Conservation (phyloP, 305 asterid species). For the Fraxinus baroniana region DNA sequence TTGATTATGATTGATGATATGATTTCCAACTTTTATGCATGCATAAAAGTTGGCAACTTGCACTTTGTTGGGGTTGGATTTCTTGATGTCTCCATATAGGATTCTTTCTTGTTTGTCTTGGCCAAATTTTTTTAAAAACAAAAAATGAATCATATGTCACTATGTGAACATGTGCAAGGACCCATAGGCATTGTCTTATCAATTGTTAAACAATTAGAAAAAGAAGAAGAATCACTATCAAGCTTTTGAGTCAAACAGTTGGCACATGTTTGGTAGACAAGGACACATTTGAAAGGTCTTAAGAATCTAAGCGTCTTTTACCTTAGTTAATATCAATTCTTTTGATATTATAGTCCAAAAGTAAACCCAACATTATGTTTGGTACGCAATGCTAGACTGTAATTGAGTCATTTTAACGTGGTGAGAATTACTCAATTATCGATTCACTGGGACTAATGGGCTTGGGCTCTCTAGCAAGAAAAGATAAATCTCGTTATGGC, state of each 20-base stretch:
- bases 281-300: slow-evolving; percentile 41
- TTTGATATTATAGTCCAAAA: not conserved
- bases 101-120: slow-evolving; percentile 41
- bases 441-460: not conserved
- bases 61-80: slow-evolving; percentile 30
- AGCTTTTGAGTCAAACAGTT: slow-evolving; percentile 41
- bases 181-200: slow-evolving; percentile 54
- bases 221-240: slow-evolving; percentile 21
- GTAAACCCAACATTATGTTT: not conserved
- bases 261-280: slow-evolving; percentile 61
- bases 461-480: not conserved
- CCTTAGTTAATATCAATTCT: slow-evolving; percentile 2
- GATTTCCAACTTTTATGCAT: slow-evolving; percentile 38
- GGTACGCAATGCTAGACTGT: not conserved
- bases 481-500: not conserved
- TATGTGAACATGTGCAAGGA: slow-evolving; percentile 56
- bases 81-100: slow-evolving; percentile 65
- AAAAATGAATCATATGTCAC: slow-evolving; percentile 45
- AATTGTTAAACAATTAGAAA: slow-evolving; percentile 31
- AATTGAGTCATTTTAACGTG: not conserved
- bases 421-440: too few relatives aligned
- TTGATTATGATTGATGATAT: slow-evolving; percentile 6
- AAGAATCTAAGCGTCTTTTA: slow-evolving; percentile 21
- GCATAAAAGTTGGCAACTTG: slow-evolving; percentile 30
- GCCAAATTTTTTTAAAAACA: slow-evolving; percentile 32